Evolutionary conservation across 176 grass and related monocot species (phyloP).

Genomic region (Oropetium thomaeum): DNA sequence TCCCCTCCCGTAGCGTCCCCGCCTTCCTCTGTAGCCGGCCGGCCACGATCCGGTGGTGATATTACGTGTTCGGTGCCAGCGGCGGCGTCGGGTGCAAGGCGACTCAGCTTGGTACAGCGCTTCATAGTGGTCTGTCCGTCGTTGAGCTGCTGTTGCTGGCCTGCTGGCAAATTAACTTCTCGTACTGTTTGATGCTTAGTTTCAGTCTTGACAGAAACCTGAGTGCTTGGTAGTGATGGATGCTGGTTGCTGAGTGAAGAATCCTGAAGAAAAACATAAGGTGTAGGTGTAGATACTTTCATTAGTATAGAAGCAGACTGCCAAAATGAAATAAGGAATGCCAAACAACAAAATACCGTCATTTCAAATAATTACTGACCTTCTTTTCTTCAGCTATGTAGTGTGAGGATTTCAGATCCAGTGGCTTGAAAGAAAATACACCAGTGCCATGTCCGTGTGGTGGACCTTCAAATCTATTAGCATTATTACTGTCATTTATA

Average conservation of each 20-base stretch:
- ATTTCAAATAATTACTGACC: constrained; percentile 34
- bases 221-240: not conserved
- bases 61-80: constrained; percentile 9
- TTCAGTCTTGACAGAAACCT: constrained; percentile 37
- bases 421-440: constrained; percentile 56
- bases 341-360: not conserved
- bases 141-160: constrained; percentile 18
- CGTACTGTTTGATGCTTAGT: constrained; percentile 8
- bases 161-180: not conserved
- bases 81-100: constrained; percentile 2
- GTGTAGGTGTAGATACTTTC: not conserved
- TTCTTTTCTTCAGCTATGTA: constrained; percentile 34
- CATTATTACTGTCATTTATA: constrained; percentile 1
- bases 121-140: constrained; percentile 15
- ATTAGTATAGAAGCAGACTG: not conserved
- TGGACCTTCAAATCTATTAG: constrained; percentile 26
- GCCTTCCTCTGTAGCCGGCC: not conserved
- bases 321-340: not conserved
- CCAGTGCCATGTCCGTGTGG: constrained; percentile 13
- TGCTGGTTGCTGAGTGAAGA: constrained; percentile 23
- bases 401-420: constrained; percentile 42
- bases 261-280: constrained; percentile 24
- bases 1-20: constrained; percentile 22
- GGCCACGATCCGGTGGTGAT: constrained; percentile 23
- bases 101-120: constrained; percentile 25